Conservation (phyloP, 2,329 filamentous ascomycete species). For the Periconia digitata region DNA sequence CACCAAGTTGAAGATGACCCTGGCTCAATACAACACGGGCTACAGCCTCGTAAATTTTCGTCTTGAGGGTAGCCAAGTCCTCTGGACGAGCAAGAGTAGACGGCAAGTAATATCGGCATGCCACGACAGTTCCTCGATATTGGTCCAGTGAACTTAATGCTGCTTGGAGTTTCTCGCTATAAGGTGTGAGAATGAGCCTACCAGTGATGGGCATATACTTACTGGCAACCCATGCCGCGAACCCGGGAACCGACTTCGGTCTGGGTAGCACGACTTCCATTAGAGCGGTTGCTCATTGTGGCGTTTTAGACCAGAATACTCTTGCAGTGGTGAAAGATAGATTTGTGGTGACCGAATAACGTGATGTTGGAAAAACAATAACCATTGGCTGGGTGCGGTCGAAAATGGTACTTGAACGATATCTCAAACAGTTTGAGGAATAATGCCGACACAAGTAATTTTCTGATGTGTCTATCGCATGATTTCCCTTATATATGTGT, state of each 20-base stretch:
- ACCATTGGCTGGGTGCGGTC: too few species aligned
- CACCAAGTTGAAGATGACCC: slow-evolving; percentile 16
- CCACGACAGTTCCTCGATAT: slow-evolving; percentile 55
- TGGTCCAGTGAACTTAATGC: slow-evolving; percentile 47
- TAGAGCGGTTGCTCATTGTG: too few species aligned
- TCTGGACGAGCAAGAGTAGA: slow-evolving; percentile 12
- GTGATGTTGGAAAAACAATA: too few species aligned
- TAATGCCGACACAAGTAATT: too few species aligned
- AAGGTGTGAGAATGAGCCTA: slow-evolving; percentile 1
- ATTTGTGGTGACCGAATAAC: too few species aligned
- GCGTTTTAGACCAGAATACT: too few species aligned
- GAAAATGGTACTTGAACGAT: too few species aligned
- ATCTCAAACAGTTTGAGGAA: too few species aligned
- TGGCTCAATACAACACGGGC: slow-evolving; percentile 12
- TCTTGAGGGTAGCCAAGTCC: slow-evolving; percentile 10
- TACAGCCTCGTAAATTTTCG: slow-evolving; percentile 8
- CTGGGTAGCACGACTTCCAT: neutral
- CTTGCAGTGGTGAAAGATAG: too few species aligned
- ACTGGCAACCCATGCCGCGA: slow-evolving; percentile 14
- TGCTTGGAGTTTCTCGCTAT: slow-evolving; percentile 17
- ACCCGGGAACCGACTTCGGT: slow-evolving; percentile 4
- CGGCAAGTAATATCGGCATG: slow-evolving; percentile 47
- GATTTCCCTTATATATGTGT: too few species aligned
- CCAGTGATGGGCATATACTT: slow-evolving; percentile 1
- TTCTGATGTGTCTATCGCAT: too few species aligned